Conservation (phyloP, 805 yeast species). For the Starmerella kuoi region DNA sequence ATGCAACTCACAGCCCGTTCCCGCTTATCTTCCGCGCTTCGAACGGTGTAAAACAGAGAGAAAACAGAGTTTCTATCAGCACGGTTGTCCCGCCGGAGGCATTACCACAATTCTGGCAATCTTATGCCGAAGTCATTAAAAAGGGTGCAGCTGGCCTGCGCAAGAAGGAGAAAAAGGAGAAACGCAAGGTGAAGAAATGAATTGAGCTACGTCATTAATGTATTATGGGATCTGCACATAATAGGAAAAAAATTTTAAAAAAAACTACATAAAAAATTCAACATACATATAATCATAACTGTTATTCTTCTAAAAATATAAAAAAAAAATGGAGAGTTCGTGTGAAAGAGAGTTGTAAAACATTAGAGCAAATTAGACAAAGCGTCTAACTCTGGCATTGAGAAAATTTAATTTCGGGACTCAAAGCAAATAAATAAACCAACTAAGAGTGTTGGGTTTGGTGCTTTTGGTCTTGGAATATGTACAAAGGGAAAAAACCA, state of each 20-base stretch:
- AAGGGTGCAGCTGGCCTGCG: conserved; percentile 61
- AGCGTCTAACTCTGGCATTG: no score
- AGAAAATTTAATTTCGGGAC: no score
- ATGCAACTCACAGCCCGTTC: conserved; percentile 31
- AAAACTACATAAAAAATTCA: neutral
- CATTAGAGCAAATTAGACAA: no score
- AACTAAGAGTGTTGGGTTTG: no score
- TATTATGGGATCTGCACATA: no score
- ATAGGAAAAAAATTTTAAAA: conserved; percentile 2
- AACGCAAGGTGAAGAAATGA: conserved; percentile 37
- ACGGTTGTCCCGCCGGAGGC: conserved; percentile 55
- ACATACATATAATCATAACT: neutral
- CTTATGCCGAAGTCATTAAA: conserved; percentile 58
- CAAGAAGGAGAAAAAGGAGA: conserved; percentile 75
- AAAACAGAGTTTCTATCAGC: conserved; percentile 46
- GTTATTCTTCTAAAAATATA: no score
- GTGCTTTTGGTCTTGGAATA: no score
- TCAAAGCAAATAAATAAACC: no score
- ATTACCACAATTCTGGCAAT: conserved; percentile 64
- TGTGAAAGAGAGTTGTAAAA: no score
- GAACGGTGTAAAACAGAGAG: conserved; percentile 42
- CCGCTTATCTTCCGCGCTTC: conserved; percentile 59
- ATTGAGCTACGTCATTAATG: neutral
- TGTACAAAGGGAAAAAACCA: no score
- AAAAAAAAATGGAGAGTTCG: no score